Evolutionary conservation across 129 eudicot species (phyloP), one percentile per base, ranked within the genome.

Genomic region (Daucus carota): DNA sequence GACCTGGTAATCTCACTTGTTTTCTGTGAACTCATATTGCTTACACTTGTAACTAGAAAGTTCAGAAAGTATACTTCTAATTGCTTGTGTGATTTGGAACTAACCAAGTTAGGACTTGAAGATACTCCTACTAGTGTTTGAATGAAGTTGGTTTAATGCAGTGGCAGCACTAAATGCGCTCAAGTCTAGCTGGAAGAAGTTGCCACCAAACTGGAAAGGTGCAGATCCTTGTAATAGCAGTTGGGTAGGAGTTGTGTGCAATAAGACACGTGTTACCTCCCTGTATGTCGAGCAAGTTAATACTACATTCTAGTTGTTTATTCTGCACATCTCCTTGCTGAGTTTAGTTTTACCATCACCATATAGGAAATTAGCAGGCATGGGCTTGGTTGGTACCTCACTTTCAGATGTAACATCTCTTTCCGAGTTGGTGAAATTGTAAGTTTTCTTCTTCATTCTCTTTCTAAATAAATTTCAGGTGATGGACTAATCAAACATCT

Each of bases 201-300:
- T 89, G 65, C 99, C 99, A 74, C 90, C 90, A 22, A 84, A 79
- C 57, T 94, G 99, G 99, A 84, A 9, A 10, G 97, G 96, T 24
- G 62, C 79, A 69, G 97, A 94, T 86, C 99, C 99, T 65, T 94
- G 99, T 84, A 90, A 87, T 66, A 75, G 84, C 47, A 79, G 78
- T 6, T 94, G 99, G 97, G 96, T 84, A 34, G 99, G 99, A 79
- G 76, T 94, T 75, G 80, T 47, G 52, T 94, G 99, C 79, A 86
- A 79, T 13, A 77, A 78, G 73, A 84, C 92, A 40, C 90, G 87
- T 29, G 93, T 94, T 48, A 87, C 86, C 76, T 43, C 82, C 47
- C 69, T 94, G 97, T 94, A 88, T 81, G 86, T 38, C 31, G 40
- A 22, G 57, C 48, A 48, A 71, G 22, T 8, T 74, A 65, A 12